phyloP scores from a whole-genome alignment of 208 protist species.

The Jaenimonas drosophilae region DNA sequence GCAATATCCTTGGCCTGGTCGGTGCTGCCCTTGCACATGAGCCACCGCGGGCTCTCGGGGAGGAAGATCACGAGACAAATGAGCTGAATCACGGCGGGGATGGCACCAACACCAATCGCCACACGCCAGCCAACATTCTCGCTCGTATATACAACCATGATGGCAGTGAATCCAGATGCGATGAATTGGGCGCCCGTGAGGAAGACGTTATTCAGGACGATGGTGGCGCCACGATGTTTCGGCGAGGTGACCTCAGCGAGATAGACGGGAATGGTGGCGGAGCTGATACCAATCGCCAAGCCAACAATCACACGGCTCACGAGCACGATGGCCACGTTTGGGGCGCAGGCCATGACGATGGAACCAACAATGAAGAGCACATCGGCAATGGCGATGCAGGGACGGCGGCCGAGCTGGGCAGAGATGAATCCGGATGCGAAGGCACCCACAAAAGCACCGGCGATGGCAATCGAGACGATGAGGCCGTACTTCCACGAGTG shows the following conservation, averaged over 20 bases:
- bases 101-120: slow-evolving; percentile 71
- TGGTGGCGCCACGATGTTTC: slow-evolving; percentile 60
- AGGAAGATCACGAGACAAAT: slow-evolving; percentile 68
- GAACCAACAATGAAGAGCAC: slow-evolving; percentile 77
- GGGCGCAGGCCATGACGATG: slow-evolving; percentile 60
- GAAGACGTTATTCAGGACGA: slow-evolving; percentile 87
- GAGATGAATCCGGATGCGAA: slow-evolving; percentile 64
- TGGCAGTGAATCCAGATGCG: slow-evolving; percentile 48
- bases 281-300: slow-evolving; percentile 78
- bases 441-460: slow-evolving; percentile 77
- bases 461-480: slow-evolving; percentile 82
- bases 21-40: slow-evolving; percentile 35
- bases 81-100: slow-evolving; percentile 78
- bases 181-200: slow-evolving; percentile 83
- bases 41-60: slow-evolving; percentile 84
- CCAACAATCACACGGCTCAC: slow-evolving; percentile 80
- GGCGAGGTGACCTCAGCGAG: slow-evolving; percentile 80
- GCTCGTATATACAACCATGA: slow-evolving; percentile 62
- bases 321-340: slow-evolving; percentile 52
- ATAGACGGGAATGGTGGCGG: slow-evolving; percentile 88
- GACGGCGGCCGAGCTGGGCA: slow-evolving; percentile 57
- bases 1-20: slow-evolving; percentile 41
- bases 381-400: slow-evolving; percentile 60
- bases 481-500: slow-evolving; percentile 72
- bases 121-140: slow-evolving; percentile 84